Conservation (phyloP, 2,329 filamentous ascomycete species). For the Cladosporium cucumerinum region DNA sequence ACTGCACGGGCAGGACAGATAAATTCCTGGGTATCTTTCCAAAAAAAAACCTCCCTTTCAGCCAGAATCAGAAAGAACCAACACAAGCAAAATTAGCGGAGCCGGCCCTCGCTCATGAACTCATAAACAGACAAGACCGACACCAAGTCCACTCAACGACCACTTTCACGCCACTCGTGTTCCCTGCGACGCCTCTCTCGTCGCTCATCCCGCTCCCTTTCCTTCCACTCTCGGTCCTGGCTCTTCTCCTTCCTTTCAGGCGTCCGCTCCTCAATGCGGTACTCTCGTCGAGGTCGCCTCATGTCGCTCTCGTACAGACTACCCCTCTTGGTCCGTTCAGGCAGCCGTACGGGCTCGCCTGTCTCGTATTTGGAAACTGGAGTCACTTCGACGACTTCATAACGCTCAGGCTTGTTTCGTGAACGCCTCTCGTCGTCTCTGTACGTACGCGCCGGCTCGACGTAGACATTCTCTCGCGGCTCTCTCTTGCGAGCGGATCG, state of each 20-base stretch:
- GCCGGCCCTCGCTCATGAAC: conserved; percentile 5
- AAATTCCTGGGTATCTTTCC: background rate
- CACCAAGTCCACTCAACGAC: conserved; percentile 2
- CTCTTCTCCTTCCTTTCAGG: conserved; percentile 4
- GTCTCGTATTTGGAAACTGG: background rate
- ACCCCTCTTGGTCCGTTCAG: conserved; percentile 11
- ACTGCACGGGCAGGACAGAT: background rate
- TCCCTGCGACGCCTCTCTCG: conserved; percentile 8
- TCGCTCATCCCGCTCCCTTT: conserved; percentile 11
- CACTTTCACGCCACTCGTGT: conserved; percentile 2
- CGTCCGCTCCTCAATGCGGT: conserved; percentile 10
- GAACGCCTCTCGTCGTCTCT: conserved; percentile 9
- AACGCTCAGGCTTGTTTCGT: conserved; percentile 16
- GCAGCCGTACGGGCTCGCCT: conserved; percentile 6
- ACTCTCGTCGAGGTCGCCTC: conserved; percentile 12
- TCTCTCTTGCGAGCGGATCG: conserved; percentile 36
- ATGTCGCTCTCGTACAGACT: conserved; percentile 16
- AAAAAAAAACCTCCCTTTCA: background rate
- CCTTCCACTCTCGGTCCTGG: conserved; percentile 6
- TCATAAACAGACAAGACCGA: background rate
- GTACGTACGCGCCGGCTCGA: conserved; percentile 19
- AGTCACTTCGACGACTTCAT: conserved; percentile 19
- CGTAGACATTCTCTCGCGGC: conserved; percentile 16
- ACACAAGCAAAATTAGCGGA: background rate
- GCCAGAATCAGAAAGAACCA: background rate